Base-by-base conservation (phyloP, 2,329 filamentous ascomycete species). In the Domatiomyces globalis region DNA sequence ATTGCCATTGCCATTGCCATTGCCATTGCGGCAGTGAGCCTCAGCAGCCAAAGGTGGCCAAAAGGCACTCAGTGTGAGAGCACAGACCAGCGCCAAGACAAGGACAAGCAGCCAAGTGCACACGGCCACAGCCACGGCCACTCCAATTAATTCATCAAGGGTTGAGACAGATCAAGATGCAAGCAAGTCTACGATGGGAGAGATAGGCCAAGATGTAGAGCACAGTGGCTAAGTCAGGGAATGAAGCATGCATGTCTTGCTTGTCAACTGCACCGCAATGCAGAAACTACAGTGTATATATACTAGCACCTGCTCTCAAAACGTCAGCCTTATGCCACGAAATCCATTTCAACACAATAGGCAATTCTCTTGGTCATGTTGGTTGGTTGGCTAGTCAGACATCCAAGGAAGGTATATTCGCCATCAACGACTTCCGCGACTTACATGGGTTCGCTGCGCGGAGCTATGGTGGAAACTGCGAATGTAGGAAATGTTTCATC, bases 391-490 rank as follows among this genome's bases (percentile, higher is more conserved):
- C 42, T 51, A 60, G 63, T 74, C 71, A 74, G 71, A 74, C 72
- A 73, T 74, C 72, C 71, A 74, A 74, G 71, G 71, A 73, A 73
- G 69, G 33, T 39, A 54, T 57, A 63, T 66, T 65, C 61, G 59
- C 71, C 70, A 69, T 73, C 71, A 74, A 67, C 63, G 69, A 61
- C 61, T 61, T 39, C 63, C 65, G 65, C 70, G 64, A 63, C 68
- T 68, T 66, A 65, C 62, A 48, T 70, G 68, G 71, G 71, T 73
- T 73, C 68, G 60, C 61, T 67, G 63, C 68, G 67, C 69, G 68
- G 70, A 15, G 68, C 70, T 74, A 71, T 71, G 73, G 75, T 77
- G 75, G 70, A 78, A 78, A 78, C 75, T 78, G 75, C 75, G 75
- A 78, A 78, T 78, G 71, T 75, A 71, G 73, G 70, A 73, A 68